Conservation (phyloP, 768 basidiomycete genomes). For the Podaxis sp. region DNA sequence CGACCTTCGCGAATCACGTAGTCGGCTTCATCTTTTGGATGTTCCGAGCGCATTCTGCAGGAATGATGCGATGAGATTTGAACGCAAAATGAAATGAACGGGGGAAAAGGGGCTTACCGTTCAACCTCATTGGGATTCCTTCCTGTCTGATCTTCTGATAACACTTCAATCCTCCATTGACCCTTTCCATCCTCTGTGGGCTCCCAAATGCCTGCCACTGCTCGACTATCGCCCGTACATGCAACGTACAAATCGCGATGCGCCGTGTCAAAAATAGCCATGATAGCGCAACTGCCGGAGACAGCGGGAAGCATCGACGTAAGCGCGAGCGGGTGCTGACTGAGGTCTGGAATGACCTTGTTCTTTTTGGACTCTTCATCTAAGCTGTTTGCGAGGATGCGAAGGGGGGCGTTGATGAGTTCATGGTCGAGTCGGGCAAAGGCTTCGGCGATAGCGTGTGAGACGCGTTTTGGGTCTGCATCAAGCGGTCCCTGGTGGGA, state of each 20-base stretch:
- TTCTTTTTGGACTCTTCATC: constrained; percentile 50
- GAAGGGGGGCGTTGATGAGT: constrained; percentile 75
- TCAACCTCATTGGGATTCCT: constrained; percentile 82
- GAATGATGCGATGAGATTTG: background rate
- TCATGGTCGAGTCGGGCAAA: constrained; percentile 86
- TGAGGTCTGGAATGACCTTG: constrained; percentile 61
- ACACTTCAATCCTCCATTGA: constrained; percentile 88
- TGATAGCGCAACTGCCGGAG: constrained; percentile 86
- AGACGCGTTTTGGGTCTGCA: constrained; percentile 53
- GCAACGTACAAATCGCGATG: constrained; percentile 86
- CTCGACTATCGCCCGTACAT: constrained; percentile 90
- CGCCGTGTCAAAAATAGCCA: constrained; percentile 85
- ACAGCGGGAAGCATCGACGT: constrained; percentile 82
- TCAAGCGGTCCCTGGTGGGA: constrained; percentile 23
- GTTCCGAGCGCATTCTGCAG: constrained; percentile 74
- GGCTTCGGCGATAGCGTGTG: constrained; percentile 70
- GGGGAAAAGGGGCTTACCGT: constrained; percentile 49
- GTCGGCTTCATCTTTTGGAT: constrained; percentile 72
- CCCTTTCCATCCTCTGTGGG: constrained; percentile 62
- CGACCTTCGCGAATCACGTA: constrained; percentile 79
- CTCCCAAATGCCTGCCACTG: constrained; percentile 93
- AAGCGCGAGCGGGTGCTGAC: constrained; percentile 67
- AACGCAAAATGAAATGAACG: background rate
- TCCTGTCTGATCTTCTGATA: constrained; percentile 96
- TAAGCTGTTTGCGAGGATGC: constrained; percentile 60